Evolutionary conservation across 805 yeast species (phyloP), one percentile per base, ranked within the genome.

Genomic region (Yarrowia hollandica): DNA sequence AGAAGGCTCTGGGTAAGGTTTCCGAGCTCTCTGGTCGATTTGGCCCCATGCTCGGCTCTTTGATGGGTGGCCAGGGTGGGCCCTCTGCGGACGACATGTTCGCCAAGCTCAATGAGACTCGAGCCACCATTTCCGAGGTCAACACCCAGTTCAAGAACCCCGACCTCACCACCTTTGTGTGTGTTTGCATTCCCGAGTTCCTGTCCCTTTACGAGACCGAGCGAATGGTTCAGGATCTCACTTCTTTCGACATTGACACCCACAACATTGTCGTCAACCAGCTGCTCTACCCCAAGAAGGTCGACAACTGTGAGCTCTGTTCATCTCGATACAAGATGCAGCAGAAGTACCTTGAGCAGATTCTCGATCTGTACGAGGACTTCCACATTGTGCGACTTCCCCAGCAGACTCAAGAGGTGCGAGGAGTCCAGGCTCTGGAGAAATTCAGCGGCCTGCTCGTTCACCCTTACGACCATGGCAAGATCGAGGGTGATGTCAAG

Each of bases 181-280:
- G 97, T 75, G 99, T 94, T 41, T 94, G 99, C 75, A 94, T 94
- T 65, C 90, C 97, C 50, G 99, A 94, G 76, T 94, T 94, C 74
- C 79, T 94, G 69, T 91, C 98, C 1, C 78, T 94, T 48, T 94
- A 94, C 73, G 99, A 94, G 74, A 92, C 98, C 16, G 99, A 94
- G 76, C 85, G 99, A 75, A 82, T 94, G 84, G 88, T 94, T 65
- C 99, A 94, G 76, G 99, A 94, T 72, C 82, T 94, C 71, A 86
- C 90, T 74, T 84, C 92, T 59, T 94, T 89, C 74, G 88, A 90
- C 65, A 94, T 94, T 86, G 99, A 94, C 73, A 96, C 95, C 63
- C 92, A 90, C 73, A 87, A 97, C 34, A 94, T 94, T 68, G 91
- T 94, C 63, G 96, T 95, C 58, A 94, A 94, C 75, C 99, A 94